Evolutionary conservation across 106 monocot genomes (phyloP), one percentile per base, ranked within the genome.

Genomic region (Apostasia shenzhenica): DNA sequence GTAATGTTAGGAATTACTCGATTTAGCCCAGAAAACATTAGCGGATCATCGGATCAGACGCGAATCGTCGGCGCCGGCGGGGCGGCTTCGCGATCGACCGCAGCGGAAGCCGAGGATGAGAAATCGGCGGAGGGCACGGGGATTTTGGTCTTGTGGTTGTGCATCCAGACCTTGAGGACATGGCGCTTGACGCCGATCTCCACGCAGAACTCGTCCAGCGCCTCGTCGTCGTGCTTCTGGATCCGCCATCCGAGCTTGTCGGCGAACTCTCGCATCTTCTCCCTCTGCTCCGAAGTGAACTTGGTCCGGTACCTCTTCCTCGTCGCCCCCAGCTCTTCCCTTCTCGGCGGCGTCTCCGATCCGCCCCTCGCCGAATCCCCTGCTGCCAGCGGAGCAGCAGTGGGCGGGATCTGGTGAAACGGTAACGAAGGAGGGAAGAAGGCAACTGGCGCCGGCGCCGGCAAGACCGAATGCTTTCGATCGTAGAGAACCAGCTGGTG

Each of bases 161-260:
- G 90, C 85, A 90, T 90, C 90, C 90, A 90, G 14, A 90, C 83
- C 78, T 86, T 90, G 44, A 90, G 78, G 0, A 82, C 90, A 48
- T 83, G 82, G 26, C 85, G 67, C 70, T 82, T 80, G 42, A 94
- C 90, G 5, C 87, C 87, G 37, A 77, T 75, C 79, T 94, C 90
- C 13, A 72, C 48, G 61, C 84, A 87, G 77, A 94, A 94, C 63
- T 81, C 73, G 52, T 87, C 82, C 3, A 94, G 77, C 43, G 77
- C 82, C 6, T 26, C 77, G 39, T 81, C 93, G 45, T 90, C 94
- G 60, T 83, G 77, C 71, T 79, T 81, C 67, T 86, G 73, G 70
- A 94, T 84, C 75, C 87, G 80, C 94, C 94, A 94, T 14, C 94
- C 94, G 2, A 87, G 70, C 76, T 69, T 73, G 76, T 94, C 90